Evolutionary conservation across 768 basidiomycete genomes (phyloP).

Genomic region (Nevesoporus exiguus): DNA sequence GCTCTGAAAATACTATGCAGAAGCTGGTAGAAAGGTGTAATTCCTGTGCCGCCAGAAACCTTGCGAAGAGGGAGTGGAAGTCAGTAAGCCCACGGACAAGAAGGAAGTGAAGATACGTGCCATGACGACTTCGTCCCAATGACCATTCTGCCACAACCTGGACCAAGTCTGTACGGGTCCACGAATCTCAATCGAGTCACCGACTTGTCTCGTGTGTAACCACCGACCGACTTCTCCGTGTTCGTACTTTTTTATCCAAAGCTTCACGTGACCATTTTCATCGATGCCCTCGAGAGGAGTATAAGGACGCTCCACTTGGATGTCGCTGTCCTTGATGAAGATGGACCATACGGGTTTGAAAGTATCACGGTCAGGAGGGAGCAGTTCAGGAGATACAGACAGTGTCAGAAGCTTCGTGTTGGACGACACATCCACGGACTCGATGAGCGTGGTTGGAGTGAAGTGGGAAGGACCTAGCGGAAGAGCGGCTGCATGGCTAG

Average conservation of each 20-base stretch:
- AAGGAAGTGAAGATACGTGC: slow-evolving; percentile 32
- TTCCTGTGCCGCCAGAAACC: slow-evolving; percentile 88
- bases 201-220: slow-evolving; percentile 67
- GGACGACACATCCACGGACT: slow-evolving; percentile 49
- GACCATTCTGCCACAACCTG: slow-evolving; percentile 40
- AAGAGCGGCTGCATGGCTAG: slow-evolving; percentile 43
- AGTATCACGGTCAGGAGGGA: slow-evolving; percentile 22
- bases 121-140: slow-evolving; percentile 82
- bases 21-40: slow-evolving; percentile 82
- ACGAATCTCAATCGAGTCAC: slow-evolving; percentile 70
- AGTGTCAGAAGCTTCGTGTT: slow-evolving; percentile 66
- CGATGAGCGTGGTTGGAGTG: slow-evolving; percentile 56
- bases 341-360: slow-evolving; percentile 66
- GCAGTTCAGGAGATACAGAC: slow-evolving; percentile 44
- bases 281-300: slow-evolving; percentile 77
- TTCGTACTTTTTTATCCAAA: slow-evolving; percentile 81
- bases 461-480: slow-evolving; percentile 49
- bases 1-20: slow-evolving; percentile 51
- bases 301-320: slow-evolving; percentile 84
- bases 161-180: slow-evolving; percentile 72
- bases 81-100: neutral
- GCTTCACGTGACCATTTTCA: slow-evolving; percentile 57
- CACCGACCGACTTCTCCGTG: slow-evolving; percentile 80
- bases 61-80: slow-evolving; percentile 27
- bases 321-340: slow-evolving; percentile 82